A percentile compares a stretch with the other conserved stretches of the same genome.
Evolutionary conservation across 2,329 filamentous ascomycete genomes (phyloP).

Genomic region (Colletotrichum sp.): DNA sequence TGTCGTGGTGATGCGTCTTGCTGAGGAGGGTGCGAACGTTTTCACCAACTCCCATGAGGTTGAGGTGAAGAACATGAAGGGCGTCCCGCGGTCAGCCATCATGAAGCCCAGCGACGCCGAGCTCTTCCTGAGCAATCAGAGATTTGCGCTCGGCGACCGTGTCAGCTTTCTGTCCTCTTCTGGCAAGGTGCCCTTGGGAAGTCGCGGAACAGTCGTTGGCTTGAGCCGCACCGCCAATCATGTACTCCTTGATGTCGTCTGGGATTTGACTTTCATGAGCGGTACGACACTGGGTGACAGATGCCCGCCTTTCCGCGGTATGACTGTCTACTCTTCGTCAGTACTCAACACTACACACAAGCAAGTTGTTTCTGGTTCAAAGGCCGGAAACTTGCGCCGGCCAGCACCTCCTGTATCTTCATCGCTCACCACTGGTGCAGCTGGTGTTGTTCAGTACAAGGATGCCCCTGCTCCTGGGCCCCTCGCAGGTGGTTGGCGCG

Average conservation of each 20-base stretch:
- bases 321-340: constrained; percentile 86
- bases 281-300: constrained; percentile 90
- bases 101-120: constrained; percentile 97
- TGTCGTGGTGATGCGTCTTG: constrained; percentile 81
- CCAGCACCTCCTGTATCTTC: constrained; percentile 51
- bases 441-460: constrained; percentile 66
- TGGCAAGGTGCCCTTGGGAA: constrained; percentile 92
- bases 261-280: constrained; percentile 96
- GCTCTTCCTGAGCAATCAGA: constrained; percentile 85
- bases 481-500: constrained; percentile 62
- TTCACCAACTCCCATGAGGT: constrained; percentile 55
- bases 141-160: constrained; percentile 84
- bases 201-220: constrained; percentile 91
- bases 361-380: constrained; percentile 77
- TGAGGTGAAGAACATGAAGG: constrained; percentile 73
- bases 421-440: constrained; percentile 55
- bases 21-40: constrained; percentile 73
- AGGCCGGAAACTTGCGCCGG: constrained; percentile 59
- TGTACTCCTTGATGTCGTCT: constrained; percentile 87
- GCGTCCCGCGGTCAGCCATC: constrained; percentile 84
- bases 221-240: constrained; percentile 87
- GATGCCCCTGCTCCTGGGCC: constrained; percentile 60
- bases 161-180: constrained; percentile 92
- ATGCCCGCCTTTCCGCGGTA: constrained; percentile 91
- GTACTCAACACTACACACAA: constrained; percentile 86